Evolutionary conservation across 2,329 filamentous ascomycete species (phyloP), one percentile per base, ranked within the genome.

Genomic region (Aotearoamyces nothofagi): DNA sequence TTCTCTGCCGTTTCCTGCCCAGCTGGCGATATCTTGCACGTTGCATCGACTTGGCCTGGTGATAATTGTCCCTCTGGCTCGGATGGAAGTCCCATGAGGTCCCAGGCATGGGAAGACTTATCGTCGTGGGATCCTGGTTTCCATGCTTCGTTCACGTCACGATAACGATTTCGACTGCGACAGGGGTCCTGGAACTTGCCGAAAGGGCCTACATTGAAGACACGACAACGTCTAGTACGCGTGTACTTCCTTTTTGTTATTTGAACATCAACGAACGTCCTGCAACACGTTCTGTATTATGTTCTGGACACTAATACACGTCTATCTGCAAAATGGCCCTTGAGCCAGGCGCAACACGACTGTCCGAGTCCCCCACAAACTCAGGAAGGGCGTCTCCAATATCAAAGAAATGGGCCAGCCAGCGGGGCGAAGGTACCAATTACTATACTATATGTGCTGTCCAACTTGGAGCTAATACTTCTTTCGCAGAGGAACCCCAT

Each of bases 381-480:
- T 90, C 83, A 51, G 82, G 82, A 38, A 78, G 79, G 48, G 71
- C 74, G 39, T 82, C 80, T 50, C 82, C 78, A 39, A 72, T 72
- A 22, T 66, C 70, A 39, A 72, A 78, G 50, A 76, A 80, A 58
- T 78, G 78, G 68, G 78, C 79, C 53, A 77, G 75, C 53, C 76
- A 77, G 50, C 63, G 78, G 35, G 75, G 81, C 47, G 73, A 77
- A 57, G 79, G 83, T 92, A 66, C n/a, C n/a, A 51, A 29, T 27
- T 26, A n/a, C 15, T 19, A 11, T 9, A 9, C 9, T 24, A 15
- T 25, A 15, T n/a, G 9, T 17, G 23, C 14, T 15, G 15, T 9
- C 22, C n/a, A 15, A 20, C 14, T 32, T 22, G 14, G 14, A 22
- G 16, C n/a, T 35, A 13, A 24, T 20, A 20, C 10, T 26, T 4